Percentiles rank a stretch among this genome's conserved stretches.
Conservation (phyloP, 148 eudicot genomes). For the Rhododendron henanense region DNA sequence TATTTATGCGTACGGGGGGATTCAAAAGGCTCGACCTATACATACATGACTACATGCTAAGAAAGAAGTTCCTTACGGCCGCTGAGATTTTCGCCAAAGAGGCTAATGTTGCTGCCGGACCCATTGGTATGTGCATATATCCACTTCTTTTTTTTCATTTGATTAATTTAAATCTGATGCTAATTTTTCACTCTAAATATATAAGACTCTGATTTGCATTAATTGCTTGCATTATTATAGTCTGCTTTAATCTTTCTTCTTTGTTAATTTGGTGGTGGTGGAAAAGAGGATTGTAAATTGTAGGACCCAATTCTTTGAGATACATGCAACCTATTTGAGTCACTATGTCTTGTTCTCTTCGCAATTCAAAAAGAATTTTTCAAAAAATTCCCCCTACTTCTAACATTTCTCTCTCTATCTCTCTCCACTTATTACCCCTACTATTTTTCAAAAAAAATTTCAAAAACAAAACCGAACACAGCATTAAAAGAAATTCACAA, state of each 20-base stretch:
- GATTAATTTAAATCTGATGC: not conserved
- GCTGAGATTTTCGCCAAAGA: conserved; percentile 35
- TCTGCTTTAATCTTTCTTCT: not conserved
- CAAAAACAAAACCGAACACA: too few species aligned
- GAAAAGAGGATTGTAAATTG: not conserved
- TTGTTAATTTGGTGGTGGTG: not conserved
- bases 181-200: not conserved
- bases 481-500: too few species aligned
- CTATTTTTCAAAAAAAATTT: too few species aligned
- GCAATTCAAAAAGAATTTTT: too few species aligned
- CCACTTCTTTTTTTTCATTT: not conserved
- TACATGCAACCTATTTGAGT: not conserved
- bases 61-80: conserved; percentile 19
- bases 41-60: conserved; percentile 30
- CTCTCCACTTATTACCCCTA: too few species aligned
- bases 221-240: not conserved
- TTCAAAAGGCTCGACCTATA: conserved; percentile 26
- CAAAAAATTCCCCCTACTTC: too few species aligned
- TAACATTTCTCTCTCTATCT: too few species aligned
- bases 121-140: conserved; percentile 16
- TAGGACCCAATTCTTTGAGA: not conserved
- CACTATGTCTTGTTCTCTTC: too few species aligned
- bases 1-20: not conserved
- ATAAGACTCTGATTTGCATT: not conserved
- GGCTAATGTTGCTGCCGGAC: conserved; percentile 20